Evolutionary conservation across 2,329 filamentous ascomycete genomes (phyloP), one percentile per base, ranked within the genome.

Genomic region (Apiospora rasikravindrae): DNA sequence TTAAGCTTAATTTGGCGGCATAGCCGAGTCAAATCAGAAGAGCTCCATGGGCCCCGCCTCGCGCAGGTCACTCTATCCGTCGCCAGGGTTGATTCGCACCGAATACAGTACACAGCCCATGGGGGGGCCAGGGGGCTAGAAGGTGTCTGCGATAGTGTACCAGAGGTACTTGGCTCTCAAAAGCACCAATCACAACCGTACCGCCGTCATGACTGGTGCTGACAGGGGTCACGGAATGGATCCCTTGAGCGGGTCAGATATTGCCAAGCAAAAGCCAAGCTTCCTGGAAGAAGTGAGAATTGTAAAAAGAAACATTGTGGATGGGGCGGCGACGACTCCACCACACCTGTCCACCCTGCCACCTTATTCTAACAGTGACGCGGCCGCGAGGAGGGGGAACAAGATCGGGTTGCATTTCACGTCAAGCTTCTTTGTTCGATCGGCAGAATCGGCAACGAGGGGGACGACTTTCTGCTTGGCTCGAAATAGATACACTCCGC

Each of bases 1-100:
- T 72, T 72, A 72, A 72, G 71, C 70, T 73, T 72, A 70, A 72
- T 72, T 72, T 70, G 53, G 64, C 67, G 66, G 72, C 71, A 69
- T 66, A 70, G 70, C 69, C 71, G 70, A 72, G 57, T 70, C 71
- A 66, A 72, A 70, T 72, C 71, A 72, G 47, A 51, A 53, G 69
- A 69, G 47, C 64, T 42, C 68, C 57, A 64, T 13, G 33, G 33
- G 57, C 57, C 57, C 57, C 57, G 53, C 53, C 29, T 37, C 53
- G 53, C 53, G 64, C 61, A 61, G 29, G 44, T 45, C 64, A 37
- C 71, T 51, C 47, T 37, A 29, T 42, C 51, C 70, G 33, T 19
- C 33, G 14, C 44, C 70, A 71, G 64, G 57, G 64, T 44, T 71
- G 57, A 53, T 64, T 64, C 57, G 57, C 57, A 64, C 57, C 57